Base-by-base conservation (phyloP, 176 grass and related monocot genomes). In the Guadua angustifolia region DNA sequence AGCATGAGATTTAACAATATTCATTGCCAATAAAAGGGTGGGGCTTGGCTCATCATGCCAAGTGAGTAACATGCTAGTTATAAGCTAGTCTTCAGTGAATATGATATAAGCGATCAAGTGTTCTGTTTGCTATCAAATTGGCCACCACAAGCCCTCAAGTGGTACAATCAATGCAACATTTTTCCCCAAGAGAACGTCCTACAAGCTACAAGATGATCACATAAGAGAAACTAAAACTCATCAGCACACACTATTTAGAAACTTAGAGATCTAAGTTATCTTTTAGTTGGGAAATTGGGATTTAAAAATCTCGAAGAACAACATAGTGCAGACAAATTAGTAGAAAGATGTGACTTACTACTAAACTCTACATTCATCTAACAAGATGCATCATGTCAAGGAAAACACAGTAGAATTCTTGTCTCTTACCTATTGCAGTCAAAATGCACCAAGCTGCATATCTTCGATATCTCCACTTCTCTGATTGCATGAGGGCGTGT, bases 401-500 rank as follows among this genome's bases (percentile, higher is more conserved):
- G 21, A 66, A 33, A 63, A 76, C 14, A 45, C 59, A 40, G 51
- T 42, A 72, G 7, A 82, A 65, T 73, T 73, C 16, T 22, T 66
- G 38, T 58, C 50, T 74, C 66, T 68, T 95, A 98, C 96, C 96
- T 98, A 86, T 98, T 98, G 64, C 95, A 98, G 74, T 99, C 93
- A 63, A 99, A 95, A 95, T 99, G 96, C 43, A 99, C 96, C 67
- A 94, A 74, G n/a, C 43, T 99, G 96, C 93, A 95, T 95, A 77
- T 99, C 96, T 90, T 99, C 96, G 96, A 99, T 87, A 99, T 95
- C 81, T 99, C 96, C 70, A 99, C 96, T 86, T 99, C 96, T n/a
- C 95, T 93, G 71, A 91, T 99, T 92, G 96, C 96, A 87, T 99
- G 96, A 73, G 93, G 93, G 62, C 89, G 96, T 43, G 96, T 99